Evolutionary conservation across 2,329 filamentous ascomycete species (phyloP).

Genomic region (Bipolaris oryzae): DNA sequence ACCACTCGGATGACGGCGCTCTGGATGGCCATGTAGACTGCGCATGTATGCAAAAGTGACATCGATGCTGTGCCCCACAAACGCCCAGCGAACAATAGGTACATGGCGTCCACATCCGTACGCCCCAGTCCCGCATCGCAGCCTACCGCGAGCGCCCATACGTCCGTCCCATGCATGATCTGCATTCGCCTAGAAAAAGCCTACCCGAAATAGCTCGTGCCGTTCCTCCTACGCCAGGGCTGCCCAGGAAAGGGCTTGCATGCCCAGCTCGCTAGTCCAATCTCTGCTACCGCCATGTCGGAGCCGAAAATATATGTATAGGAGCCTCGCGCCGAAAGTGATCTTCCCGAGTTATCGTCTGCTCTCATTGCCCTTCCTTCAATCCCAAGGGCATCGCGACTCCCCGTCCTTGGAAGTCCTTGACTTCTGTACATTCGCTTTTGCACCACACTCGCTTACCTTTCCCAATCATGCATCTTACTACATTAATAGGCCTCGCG

Average conservation of each 20-base stretch:
- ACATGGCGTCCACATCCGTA: slow-evolving; percentile 7
- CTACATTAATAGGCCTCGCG: slow-evolving; percentile 41
- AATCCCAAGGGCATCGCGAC: slow-evolving; percentile 24
- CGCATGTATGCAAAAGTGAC: not conserved
- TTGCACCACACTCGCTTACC: slow-evolving; percentile 36
- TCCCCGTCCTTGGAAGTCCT: slow-evolving; percentile 34
- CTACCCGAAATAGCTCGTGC: slow-evolving; percentile 28
- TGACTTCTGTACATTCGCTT: slow-evolving; percentile 50
- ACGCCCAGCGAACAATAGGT: slow-evolving; percentile 21
- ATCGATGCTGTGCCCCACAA: slow-evolving; percentile 24
- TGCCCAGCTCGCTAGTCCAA: slow-evolving; percentile 36
- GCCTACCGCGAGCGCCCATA: slow-evolving; percentile 3
- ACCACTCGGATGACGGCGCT: not conserved
- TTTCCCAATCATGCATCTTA: slow-evolving; percentile 37
- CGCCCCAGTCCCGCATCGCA: slow-evolving; percentile 19
- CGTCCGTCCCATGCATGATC: slow-evolving; percentile 22
- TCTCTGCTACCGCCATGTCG: slow-evolving; percentile 23
- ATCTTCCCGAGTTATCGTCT: slow-evolving; percentile 32
- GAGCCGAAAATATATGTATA: slow-evolving; percentile 33
- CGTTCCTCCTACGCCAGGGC: slow-evolving; percentile 18
- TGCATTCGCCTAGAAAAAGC: slow-evolving; percentile 22
- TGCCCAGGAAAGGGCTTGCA: slow-evolving; percentile 27
- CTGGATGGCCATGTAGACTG: not conserved
- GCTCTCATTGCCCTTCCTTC: slow-evolving; percentile 18
- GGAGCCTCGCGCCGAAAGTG: slow-evolving; percentile 6